A percentile compares a stretch with the other conserved stretches of the same genome.
These are phyloP conservation scores for Jatropha podagrica DNA, from an alignment of 441 rosid species.

Conservation along the genomic window DNA sequence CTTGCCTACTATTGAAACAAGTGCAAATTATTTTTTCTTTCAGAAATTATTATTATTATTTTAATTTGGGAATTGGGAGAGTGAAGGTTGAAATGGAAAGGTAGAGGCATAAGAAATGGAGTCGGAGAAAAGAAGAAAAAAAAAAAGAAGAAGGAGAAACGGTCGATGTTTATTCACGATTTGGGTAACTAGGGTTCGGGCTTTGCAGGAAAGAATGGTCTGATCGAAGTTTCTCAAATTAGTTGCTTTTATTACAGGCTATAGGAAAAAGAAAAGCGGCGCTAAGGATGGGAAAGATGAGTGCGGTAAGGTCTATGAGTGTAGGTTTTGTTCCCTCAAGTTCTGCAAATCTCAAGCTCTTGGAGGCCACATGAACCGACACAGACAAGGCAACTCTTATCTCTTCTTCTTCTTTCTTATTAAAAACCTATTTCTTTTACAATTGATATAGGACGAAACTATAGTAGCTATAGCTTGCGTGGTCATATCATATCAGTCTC, in stretches of 20 bases:
- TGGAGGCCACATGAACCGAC: conserved; percentile 99
- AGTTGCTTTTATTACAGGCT: conserved; percentile 35
- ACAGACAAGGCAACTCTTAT: conserved; percentile 79
- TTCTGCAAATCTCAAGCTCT: conserved; percentile 99
- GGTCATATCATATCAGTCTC: conserved; percentile 38
- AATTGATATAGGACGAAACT: conserved; percentile 17
- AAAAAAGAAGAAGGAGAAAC: conserved; percentile 8
- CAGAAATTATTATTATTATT: not conserved
- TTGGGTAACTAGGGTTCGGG: conserved; percentile 34
- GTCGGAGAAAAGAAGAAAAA: not conserved
- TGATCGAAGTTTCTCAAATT: conserved; percentile 40
- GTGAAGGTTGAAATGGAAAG: conserved; percentile 8
- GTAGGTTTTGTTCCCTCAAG: conserved; percentile 99
- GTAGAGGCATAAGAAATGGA: no score
- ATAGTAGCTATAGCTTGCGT: conserved; percentile 1
- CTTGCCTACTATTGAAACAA: not conserved
- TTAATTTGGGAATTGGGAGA: not conserved
- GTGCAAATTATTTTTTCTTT: not conserved
- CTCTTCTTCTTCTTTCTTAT: conserved; percentile 8
- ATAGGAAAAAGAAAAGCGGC: conserved; percentile 64
- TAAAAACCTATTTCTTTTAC: not conserved
- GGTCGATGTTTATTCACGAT: conserved; percentile 1
- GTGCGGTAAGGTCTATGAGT: conserved; percentile 82
- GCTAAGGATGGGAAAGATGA: conserved; percentile 81
- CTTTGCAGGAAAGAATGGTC: conserved; percentile 35